Base-by-base conservation (phyloP, 2,329 filamentous ascomycete genomes). In the Arthroderma sp. region DNA sequence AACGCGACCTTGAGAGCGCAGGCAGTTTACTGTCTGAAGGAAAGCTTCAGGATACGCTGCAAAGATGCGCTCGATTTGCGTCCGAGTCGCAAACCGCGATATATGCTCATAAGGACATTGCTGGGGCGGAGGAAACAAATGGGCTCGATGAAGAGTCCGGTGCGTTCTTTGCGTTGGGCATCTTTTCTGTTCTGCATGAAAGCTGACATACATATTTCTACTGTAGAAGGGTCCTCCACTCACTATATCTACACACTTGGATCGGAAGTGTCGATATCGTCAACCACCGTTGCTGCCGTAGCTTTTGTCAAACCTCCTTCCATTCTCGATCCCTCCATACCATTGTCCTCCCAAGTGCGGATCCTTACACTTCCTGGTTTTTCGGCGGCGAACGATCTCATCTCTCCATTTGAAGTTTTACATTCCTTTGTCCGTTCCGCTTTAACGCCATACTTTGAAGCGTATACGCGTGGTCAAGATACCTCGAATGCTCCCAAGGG, bases 371-470 rank as follows among this genome's bases (percentile, higher is more conserved):
- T 98, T 50, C 88, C 91, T 7, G 85, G 89, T 44, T 78, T 83
- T 49, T 82, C 83, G 43, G 78, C 80, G 50, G 72, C 82, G 48
- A 80, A 77, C 55, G 78, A 75, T 53, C 73, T 80, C 28, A 71
- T 81, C 45, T 93, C 88, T 38, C 87, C 89, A 3, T 95, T 87
- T 66, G 89, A 96, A 66, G 82, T 89, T 55, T 72, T 98, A 50
- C 87, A 95, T 67, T 86, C 89, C 47, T 77, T 94, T 56, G 78
- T 99, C 53, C 88, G 94, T 65, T 82, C 87, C 61, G 87, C 85
- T 53, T 72, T 98, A 59, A 86, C 85, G 56, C 91, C 93, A 34
- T 96, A 95, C 66, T 98, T 98, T 61, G 89, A 99, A 70, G 89
- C 88, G 55, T 93, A 87, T 62, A 93, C 88, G 47, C 89, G 87